Conservation (phyloP, 73 alveolate species). For the Blepharisma japonicum region DNA sequence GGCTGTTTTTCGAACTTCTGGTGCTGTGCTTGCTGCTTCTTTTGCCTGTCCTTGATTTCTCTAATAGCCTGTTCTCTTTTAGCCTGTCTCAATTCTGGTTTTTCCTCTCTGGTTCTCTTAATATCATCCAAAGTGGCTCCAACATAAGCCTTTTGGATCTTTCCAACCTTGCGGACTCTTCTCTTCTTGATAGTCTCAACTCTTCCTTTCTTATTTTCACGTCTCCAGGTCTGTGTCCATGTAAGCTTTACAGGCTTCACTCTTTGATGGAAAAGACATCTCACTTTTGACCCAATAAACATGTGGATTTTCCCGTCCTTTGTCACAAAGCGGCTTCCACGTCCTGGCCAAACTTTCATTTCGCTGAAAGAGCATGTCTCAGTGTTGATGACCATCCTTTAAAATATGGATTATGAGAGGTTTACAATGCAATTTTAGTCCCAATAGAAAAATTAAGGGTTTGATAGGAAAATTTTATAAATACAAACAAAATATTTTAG, state of each 20-base stretch:
- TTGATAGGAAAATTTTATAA: too few relatives aligned
- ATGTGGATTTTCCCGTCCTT: slow-evolving; percentile 86
- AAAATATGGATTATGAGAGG: too few relatives aligned
- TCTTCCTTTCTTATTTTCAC: slow-evolving; percentile 86
- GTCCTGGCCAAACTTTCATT: slow-evolving; percentile 90
- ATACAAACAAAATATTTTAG: too few relatives aligned
- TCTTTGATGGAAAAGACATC: slow-evolving; percentile 70
- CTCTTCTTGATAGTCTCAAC: slow-evolving; percentile 65
- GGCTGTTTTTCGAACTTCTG: slow-evolving; percentile 48
- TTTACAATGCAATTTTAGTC: too few relatives aligned
- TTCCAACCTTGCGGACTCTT: slow-evolving; percentile 74
- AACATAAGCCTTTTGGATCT: slow-evolving; percentile 91
- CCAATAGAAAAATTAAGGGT: too few relatives aligned
- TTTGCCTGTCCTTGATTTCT: slow-evolving; percentile 75
- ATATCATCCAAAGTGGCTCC: slow-evolving; percentile 90
- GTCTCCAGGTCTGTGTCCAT: slow-evolving; percentile 96
- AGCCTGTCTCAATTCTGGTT: slow-evolving; percentile 65
- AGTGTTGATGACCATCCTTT: slow-evolving; percentile 85
- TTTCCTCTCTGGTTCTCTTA: slow-evolving; percentile 78
- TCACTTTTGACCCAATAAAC: slow-evolving; percentile 74
- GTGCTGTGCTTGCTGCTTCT: slow-evolving; percentile 50
- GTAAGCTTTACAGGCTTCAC: slow-evolving; percentile 82
- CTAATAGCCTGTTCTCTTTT: slow-evolving; percentile 80
- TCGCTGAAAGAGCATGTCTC: slow-evolving; percentile 88
- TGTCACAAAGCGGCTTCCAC: slow-evolving; percentile 84